Evolutionary conservation across 2,329 filamentous ascomycete species (phyloP).

Genomic region (Diaporthe citri): DNA sequence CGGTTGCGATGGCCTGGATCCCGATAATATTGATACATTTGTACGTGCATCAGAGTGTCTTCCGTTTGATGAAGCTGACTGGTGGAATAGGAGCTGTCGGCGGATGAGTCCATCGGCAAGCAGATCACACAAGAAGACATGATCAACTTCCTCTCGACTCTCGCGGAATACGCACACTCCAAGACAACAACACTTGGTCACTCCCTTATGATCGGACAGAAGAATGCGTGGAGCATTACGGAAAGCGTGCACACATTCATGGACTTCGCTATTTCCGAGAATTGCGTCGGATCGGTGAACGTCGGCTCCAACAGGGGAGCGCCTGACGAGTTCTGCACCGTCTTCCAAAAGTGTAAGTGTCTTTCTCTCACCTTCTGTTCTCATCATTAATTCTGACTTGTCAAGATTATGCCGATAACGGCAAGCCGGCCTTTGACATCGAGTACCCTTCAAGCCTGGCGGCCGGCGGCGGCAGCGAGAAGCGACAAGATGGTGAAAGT

Average conservation of each 20-base stretch:
- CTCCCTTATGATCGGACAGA: slow-evolving; percentile 38
- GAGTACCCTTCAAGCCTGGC: slow-evolving; percentile 37
- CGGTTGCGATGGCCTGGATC: slow-evolving; percentile 38
- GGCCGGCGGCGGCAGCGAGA: slow-evolving; percentile 3
- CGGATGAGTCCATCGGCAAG: slow-evolving; percentile 35
- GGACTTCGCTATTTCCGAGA: slow-evolving; percentile 37
- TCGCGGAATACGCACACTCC: slow-evolving; percentile 31
- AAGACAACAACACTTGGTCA: slow-evolving; percentile 33
- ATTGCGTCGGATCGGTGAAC: slow-evolving; percentile 27
- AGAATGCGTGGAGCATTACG: slow-evolving; percentile 35
- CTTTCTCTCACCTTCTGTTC: neutral
- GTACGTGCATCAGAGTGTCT: neutral
- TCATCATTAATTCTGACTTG: neutral
- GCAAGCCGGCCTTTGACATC: slow-evolving; percentile 39
- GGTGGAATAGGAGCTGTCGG: neutral
- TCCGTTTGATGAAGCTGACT: neutral
- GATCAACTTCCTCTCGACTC: slow-evolving; percentile 30
- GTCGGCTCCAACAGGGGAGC: slow-evolving; percentile 27
- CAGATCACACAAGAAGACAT: slow-evolving; percentile 38
- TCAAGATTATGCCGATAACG: slow-evolving; percentile 29
- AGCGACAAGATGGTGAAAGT: slow-evolving; percentile 3
- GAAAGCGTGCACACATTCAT: slow-evolving; percentile 27
- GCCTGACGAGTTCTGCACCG: slow-evolving; percentile 32
- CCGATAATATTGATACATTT: slow-evolving; percentile 38
- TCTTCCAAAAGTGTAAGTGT: slow-evolving; percentile 27